These are phyloP conservation scores for Neofusicoccum umdonicola DNA, from an alignment of 2,329 filamentous ascomycete genomes.

Conservation along the genomic window DNA sequence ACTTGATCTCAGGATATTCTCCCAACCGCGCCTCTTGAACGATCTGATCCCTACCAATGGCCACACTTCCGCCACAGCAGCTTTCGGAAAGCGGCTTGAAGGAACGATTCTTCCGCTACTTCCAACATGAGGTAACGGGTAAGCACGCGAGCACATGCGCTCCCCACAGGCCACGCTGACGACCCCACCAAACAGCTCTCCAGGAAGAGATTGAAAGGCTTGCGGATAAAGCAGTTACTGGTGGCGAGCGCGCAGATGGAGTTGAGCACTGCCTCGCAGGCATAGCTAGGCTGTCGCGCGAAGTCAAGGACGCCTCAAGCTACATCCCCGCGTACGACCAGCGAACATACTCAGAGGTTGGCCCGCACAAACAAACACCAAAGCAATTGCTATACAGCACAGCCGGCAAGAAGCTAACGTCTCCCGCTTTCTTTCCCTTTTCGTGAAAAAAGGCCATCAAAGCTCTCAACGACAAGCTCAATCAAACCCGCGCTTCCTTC, in stretches of 20 bases:
- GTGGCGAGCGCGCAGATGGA: constrained; percentile 75
- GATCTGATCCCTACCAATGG: not conserved
- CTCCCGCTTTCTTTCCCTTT: not conserved
- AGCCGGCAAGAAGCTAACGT: constrained; percentile 21
- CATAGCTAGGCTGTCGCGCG: constrained; percentile 76
- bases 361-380: constrained; percentile 9
- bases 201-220: constrained; percentile 74
- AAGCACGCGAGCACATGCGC: constrained; percentile 21
- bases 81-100: constrained; percentile 49
- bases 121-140: constrained; percentile 73
- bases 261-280: constrained; percentile 76
- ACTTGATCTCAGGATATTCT: not conserved
- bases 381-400: not conserved
- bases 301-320: constrained; percentile 79
- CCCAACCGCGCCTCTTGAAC: too few species aligned
- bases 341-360: constrained; percentile 76
- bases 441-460: constrained; percentile 66
- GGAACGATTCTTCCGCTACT: constrained; percentile 81
- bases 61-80: constrained; percentile 4
- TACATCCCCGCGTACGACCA: constrained; percentile 89
- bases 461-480: constrained; percentile 73
- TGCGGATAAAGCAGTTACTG: constrained; percentile 59
- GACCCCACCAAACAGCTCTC: constrained; percentile 55
- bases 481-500: constrained; percentile 64
- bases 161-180: constrained; percentile 7